Conservation (phyloP, 2,329 filamentous ascomycete species). For the Eutypa lata region DNA sequence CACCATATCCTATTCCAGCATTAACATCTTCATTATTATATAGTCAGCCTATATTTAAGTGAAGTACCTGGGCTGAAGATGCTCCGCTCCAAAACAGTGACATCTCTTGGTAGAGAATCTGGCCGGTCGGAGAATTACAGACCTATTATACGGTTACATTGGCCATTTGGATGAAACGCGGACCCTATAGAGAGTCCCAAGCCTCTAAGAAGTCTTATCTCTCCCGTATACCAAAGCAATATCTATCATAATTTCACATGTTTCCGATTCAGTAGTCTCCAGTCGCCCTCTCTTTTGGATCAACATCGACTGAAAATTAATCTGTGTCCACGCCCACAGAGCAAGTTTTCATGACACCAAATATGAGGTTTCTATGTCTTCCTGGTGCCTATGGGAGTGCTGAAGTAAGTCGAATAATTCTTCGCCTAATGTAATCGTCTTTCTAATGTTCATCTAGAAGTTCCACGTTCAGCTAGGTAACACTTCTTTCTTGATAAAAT, state of each 20-base stretch:
- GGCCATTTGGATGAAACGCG: not conserved
- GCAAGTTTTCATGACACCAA: slow-evolving; percentile 13
- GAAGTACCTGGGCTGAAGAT: not conserved
- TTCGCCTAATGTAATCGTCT: slow-evolving; percentile 17
- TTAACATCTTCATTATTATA: not conserved
- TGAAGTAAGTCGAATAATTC: slow-evolving; percentile 18
- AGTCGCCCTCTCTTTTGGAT: not conserved
- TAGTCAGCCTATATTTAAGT: not conserved
- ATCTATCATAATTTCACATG: not conserved
- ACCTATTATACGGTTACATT: not conserved
- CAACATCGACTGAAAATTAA: not conserved
- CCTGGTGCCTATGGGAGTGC: slow-evolving; percentile 58
- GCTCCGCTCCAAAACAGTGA: not conserved
- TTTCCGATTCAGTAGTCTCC: not conserved
- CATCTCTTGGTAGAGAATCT: not conserved
- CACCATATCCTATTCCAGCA: not conserved
- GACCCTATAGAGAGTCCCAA: not conserved
- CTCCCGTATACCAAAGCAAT: not conserved
- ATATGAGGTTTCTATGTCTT: slow-evolving; percentile 56
- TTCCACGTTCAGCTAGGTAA: slow-evolving; percentile 53
- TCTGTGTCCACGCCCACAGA: not conserved
- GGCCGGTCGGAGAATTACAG: not conserved
- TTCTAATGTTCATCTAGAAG: slow-evolving; percentile 37
- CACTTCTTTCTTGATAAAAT: slow-evolving; percentile 4
- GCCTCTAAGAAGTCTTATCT: not conserved